These are phyloP conservation scores for Fusarium subglutinans DNA, from an alignment of 2,329 filamentous ascomycete genomes.

Conservation along the genomic window DNA sequence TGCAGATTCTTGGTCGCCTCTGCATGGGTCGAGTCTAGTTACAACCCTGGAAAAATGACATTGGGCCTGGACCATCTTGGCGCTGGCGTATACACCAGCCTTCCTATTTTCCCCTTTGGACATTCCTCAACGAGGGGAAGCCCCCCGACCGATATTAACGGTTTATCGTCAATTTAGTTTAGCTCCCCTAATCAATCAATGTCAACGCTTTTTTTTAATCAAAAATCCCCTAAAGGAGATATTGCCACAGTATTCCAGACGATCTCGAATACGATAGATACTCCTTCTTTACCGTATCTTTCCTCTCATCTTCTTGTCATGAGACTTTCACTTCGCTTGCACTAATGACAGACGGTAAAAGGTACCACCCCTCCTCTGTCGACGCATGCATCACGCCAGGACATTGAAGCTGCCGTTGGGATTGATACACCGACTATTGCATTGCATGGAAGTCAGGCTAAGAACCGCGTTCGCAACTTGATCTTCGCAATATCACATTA, in stretches of 20 bases:
- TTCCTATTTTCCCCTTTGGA: slow-evolving; percentile 26
- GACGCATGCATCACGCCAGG: slow-evolving; percentile 27
- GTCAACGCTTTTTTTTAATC: slow-evolving; percentile 2
- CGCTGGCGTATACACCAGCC: slow-evolving; percentile 18
- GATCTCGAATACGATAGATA: slow-evolving; percentile 12
- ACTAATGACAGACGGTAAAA: slow-evolving; percentile 19
- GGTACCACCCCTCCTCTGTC: slow-evolving; percentile 11
- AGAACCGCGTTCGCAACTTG: background rate
- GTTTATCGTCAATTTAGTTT: slow-evolving; percentile 12
- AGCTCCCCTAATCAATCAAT: slow-evolving; percentile 10
- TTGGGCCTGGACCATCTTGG: slow-evolving; percentile 6
- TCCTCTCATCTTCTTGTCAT: slow-evolving; percentile 1
- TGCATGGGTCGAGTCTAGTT: background rate
- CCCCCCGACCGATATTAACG: slow-evolving; percentile 17
- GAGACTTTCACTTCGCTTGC: slow-evolving; percentile 11
- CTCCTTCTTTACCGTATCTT: background rate
- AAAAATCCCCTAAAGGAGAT: background rate
- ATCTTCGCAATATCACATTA: background rate
- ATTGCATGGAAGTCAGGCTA: background rate
- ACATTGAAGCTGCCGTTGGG: background rate
- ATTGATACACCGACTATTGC: slow-evolving; percentile 24
- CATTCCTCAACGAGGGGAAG: slow-evolving; percentile 17
- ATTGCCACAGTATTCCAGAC: slow-evolving; percentile 3
- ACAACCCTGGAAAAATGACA: slow-evolving; percentile 1
- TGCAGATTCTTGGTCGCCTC: background rate